Base-by-base conservation (phyloP, 1,284 basidiomycete species). In the Mycena citricolor region DNA sequence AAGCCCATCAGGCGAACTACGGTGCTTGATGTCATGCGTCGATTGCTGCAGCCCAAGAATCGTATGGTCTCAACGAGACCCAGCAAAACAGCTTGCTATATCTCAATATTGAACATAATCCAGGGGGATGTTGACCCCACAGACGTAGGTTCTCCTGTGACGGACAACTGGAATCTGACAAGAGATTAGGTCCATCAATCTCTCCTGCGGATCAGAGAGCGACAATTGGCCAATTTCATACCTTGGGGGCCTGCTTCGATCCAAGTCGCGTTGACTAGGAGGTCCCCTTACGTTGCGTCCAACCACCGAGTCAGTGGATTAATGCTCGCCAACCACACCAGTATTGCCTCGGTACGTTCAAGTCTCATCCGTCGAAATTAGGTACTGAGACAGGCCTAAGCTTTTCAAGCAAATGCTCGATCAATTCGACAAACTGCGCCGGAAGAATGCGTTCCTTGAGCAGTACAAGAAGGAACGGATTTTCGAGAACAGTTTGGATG, bases 231-330 rank as follows among this genome's bases (percentile, higher is more conserved):
- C 6, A 97, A 89, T 63, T 99, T 99, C 66, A 98, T 99, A 51
- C 95, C 97, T 2, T 99, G 97, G 97, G 97, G 97, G 4, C 97
- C 97, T 1, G 95, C 95, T 2, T 94, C 91, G 32, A 97, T 98
- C 57, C 97, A 99, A 69, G 94, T 99, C 2, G 95, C 97, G 4
- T 71, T 98, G 50, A 97, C 94, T 1, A 86, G 92, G 54, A 85
- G 81, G 61, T 95, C 89, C 39, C 94, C 92, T 8, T 97, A 94
- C 62, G 75, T 97, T 44, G 78, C 83, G 13, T 85, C 89, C 35
- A 90, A 86, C 58, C 93, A 95, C 64, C 84, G 92, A 19, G 95
- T 97, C 46, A 97, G 90, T 63, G 97, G 97, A 1, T 76, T 99
- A 48, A 99, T 99, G 97, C 79, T 99, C 42, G 97, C 95, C 11